Base-by-base conservation (phyloP, 768 basidiomycete species). In the Mycena venus region DNA sequence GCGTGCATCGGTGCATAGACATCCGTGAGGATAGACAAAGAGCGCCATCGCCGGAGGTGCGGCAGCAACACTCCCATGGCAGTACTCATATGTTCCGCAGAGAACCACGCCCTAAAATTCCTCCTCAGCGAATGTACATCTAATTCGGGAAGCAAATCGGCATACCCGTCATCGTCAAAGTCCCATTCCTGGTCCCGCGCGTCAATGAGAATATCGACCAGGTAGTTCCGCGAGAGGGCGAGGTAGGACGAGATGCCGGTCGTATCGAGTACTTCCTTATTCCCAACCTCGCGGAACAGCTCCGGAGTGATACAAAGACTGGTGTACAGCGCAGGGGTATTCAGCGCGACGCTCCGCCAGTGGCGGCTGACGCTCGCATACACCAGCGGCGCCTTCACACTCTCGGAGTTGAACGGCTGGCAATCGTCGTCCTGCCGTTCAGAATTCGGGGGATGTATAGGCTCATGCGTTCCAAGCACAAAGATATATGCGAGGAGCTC, bases 401-500 rank as follows among this genome's bases (percentile, higher is more conserved):
- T 87, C 32, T 86, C 84, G 0, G 84, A 70, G 68, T 83, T 82
- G 76, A 89, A 86, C 6, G 83, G 64, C n/a, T 80, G 81, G 29
- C 78, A 73, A 21, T 77, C 77, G 38, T 78, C 74, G 12, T 77
- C 67, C 19, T 78, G 76, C 9, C 34, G 38, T 11, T 79, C 79
- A 36, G 72, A 23, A n/a, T 81, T 78, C 17, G 77, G 73, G 38
- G 62, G 23, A 47, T 79, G 68, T 15, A 68, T 51, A 14, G 75
- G 53, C 38, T 81, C 77, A 68, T 88, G 86, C 2, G 85, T 84
- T n/a, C 84, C 86, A 59, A 92, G 83, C 17, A 81, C 75, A 77
- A 93, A 91, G 70, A 93, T 88, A 63, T 89, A 86, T 0, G 91
- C 87, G 32, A 92, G 84, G 8, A 91, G 85, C 81, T 92, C 91